Conservation (phyloP, 2,329 filamentous ascomycete genomes). For the Ascochyta koolunga region DNA sequence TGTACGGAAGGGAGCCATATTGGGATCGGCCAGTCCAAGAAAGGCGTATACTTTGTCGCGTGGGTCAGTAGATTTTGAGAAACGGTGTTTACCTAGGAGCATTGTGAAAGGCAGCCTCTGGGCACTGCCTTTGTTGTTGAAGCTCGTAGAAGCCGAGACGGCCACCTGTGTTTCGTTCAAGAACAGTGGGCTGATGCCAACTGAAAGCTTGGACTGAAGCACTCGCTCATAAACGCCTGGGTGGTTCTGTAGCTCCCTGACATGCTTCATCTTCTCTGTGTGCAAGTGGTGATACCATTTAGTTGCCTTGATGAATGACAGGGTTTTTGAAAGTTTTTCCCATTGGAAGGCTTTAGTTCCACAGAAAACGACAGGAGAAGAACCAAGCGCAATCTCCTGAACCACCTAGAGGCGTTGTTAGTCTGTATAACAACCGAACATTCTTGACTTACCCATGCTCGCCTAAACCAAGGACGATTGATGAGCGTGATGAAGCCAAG, state of each 20-base stretch:
- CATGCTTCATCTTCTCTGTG: conserved; percentile 33
- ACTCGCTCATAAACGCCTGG: conserved; percentile 31
- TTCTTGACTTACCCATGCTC: conserved; percentile 32
- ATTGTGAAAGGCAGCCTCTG: conserved; percentile 21
- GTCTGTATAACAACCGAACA: background rate
- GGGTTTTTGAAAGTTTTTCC: conserved; percentile 30
- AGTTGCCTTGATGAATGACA: conserved; percentile 31
- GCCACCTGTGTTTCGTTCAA: conserved; percentile 28
- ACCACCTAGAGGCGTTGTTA: conserved; percentile 23
- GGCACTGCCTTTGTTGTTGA: background rate
- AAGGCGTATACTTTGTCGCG: conserved; percentile 41
- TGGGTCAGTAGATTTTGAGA: conserved; percentile 32
- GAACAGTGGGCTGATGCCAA: conserved; percentile 32
- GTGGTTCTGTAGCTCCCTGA: conserved; percentile 18
- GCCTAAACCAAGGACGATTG: conserved; percentile 37
- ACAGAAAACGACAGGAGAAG: conserved; percentile 27
- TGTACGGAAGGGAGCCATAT: conserved; percentile 26
- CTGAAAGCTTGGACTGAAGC: conserved; percentile 9
- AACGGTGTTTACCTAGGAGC: conserved; percentile 33
- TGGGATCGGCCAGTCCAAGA: conserved; percentile 28
- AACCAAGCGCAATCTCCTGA: conserved; percentile 37
- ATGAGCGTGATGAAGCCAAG: conserved; percentile 36
- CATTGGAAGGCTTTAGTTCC: conserved; percentile 25
- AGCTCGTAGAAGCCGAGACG: conserved; percentile 3
- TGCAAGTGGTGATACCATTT: conserved; percentile 37